Evolutionary conservation across 345 rosid species (phyloP).

Genomic region (Odontarrhena argentea): DNA sequence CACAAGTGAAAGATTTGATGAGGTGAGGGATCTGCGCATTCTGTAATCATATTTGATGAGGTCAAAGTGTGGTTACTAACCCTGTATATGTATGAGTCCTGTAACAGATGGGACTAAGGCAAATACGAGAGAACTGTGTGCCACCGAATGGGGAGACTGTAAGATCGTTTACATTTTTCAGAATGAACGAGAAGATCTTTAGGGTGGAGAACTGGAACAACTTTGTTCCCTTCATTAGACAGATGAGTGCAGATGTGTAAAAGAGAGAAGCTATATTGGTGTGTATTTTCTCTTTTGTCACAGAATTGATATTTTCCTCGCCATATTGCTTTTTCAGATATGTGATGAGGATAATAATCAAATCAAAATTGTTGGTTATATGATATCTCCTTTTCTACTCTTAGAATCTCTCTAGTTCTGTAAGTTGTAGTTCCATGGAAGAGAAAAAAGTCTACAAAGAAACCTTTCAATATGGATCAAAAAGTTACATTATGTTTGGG

Average conservation of each 20-base stretch:
- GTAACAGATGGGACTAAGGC: conserved; percentile 59
- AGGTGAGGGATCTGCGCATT: conserved; percentile 44
- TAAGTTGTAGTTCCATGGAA: background rate
- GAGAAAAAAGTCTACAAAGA: background rate
- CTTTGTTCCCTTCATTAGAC: conserved; percentile 66
- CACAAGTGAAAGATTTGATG: conserved; percentile 55
- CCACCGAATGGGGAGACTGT: conserved; percentile 58
- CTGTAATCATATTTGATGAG: background rate
- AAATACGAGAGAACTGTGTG: conserved; percentile 57
- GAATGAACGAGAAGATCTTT: conserved; percentile 62
- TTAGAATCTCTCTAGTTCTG: background rate
- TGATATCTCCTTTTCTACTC: background rate
- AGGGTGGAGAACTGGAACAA: conserved; percentile 68
- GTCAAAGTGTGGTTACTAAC: conserved; percentile 12
- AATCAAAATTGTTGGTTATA: conserved; percentile 36
- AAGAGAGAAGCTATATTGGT: conserved; percentile 35
- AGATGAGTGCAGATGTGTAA: conserved; percentile 60
- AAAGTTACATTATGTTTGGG: conserved; percentile 28
- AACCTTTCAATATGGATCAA: conserved; percentile 16
- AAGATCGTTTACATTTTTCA: conserved; percentile 70
- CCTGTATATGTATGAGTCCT: conserved; percentile 7
- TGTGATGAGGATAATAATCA: conserved; percentile 43
- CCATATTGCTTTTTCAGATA: conserved; percentile 45
- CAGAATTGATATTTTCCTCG: conserved; percentile 45
- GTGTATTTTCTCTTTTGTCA: conserved; percentile 32